Evolutionary conservation across 208 protist species (phyloP).

Genomic region (Leishmania braziliensis): DNA sequence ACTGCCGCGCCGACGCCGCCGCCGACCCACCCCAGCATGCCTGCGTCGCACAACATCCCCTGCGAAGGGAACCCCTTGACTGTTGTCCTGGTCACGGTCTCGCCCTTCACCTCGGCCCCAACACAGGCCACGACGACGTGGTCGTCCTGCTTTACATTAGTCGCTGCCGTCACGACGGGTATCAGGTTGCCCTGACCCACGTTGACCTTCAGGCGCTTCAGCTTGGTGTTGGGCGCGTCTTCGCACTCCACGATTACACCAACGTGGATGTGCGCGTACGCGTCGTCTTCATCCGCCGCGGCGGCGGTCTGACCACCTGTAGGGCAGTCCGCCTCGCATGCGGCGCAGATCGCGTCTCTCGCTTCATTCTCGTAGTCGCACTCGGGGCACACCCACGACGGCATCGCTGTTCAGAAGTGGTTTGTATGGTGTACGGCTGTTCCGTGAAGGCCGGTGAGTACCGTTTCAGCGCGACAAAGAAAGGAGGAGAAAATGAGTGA

Average conservation of each 20-base stretch:
- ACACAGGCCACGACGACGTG: conserved; percentile 71
- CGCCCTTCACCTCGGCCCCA: conserved; percentile 59
- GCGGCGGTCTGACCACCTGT: conserved; percentile 7
- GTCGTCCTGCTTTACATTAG: conserved; percentile 62
- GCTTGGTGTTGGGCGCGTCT: conserved; percentile 60
- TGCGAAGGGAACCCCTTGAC: conserved; percentile 72
- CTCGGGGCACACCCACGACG: conserved; percentile 52
- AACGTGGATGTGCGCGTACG: conserved; percentile 55
- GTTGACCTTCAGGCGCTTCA: conserved; percentile 71
- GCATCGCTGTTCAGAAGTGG: neutral
- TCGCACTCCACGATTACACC: conserved; percentile 55
- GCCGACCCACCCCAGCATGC: conserved; percentile 82
- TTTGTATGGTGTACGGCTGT: neutral
- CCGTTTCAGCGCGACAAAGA: neutral
- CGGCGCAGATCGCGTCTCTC: conserved; percentile 39
- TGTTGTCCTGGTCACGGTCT: conserved; percentile 58
- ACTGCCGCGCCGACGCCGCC: conserved; percentile 69
- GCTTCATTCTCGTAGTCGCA: conserved; percentile 71
- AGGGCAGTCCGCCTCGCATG: conserved; percentile 60
- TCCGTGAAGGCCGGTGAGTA: neutral
- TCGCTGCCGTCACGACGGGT: conserved; percentile 74
- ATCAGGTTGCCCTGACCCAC: conserved; percentile 51
- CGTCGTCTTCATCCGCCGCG: conserved; percentile 43
- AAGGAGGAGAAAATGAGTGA: neutral
- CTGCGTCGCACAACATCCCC: conserved; percentile 82